Evolutionary conservation across 805 yeast species (phyloP).

Genomic region (Candida dajiaensis): DNA sequence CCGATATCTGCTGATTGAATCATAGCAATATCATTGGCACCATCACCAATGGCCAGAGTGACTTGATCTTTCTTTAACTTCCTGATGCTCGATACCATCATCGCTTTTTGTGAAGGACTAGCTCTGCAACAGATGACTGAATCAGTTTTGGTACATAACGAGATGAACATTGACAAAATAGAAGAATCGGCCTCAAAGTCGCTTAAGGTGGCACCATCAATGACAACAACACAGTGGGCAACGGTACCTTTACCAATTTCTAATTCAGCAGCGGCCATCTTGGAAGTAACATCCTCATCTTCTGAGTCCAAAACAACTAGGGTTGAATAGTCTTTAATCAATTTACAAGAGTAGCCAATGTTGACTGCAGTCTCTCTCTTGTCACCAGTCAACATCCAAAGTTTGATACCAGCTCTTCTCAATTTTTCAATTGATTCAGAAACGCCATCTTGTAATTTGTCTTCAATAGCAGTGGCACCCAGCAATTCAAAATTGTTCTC

Average conservation of each 20-base stretch:
- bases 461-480: constrained; percentile 98
- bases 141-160: constrained; percentile 80
- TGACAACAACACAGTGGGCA: constrained; percentile 92
- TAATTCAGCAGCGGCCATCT: constrained; percentile 68
- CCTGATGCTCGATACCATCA: constrained; percentile 79
- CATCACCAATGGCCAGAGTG: constrained; percentile 96
- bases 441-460: constrained; percentile 94
- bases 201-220: constrained; percentile 86
- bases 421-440: constrained; percentile 90
- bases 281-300: constrained; percentile 56
- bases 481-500: constrained; percentile 64
- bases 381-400: constrained; percentile 99
- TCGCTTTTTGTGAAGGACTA: constrained; percentile 93
- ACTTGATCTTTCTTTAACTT: constrained; percentile 61
- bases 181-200: constrained; percentile 70
- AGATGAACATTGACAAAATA: constrained; percentile 69
- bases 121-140: constrained; percentile 95
- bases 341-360: constrained; percentile 90
- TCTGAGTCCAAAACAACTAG: constrained; percentile 60
- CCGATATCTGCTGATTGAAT: constrained; percentile 98
- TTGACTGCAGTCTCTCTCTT: constrained; percentile 97
- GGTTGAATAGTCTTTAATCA: constrained; percentile 89
- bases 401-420: constrained; percentile 84
- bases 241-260: constrained; percentile 68
- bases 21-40: constrained; percentile 99